Evolutionary conservation across 345 rosid genomes (phyloP).

Genomic region (Brassica nigra): DNA sequence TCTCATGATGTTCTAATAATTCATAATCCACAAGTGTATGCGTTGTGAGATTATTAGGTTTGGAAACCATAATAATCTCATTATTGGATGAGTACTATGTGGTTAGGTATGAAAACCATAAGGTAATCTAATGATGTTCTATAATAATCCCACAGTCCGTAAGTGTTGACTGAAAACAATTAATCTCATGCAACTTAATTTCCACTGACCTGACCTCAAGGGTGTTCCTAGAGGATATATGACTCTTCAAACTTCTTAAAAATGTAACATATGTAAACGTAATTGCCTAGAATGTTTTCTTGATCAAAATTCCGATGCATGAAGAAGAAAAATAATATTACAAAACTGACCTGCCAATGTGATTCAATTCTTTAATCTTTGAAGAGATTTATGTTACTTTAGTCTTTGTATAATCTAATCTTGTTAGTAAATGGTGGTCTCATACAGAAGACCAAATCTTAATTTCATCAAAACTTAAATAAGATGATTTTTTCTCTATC

Average conservation of each 20-base stretch:
- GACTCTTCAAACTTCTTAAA: background rate
- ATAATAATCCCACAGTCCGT: constrained; percentile 4
- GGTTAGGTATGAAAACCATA: constrained; percentile 8
- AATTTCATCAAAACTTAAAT: background rate
- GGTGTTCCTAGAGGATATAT: background rate
- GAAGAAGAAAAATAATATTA: background rate
- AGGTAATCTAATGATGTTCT: background rate
- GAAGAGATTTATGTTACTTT: constrained; percentile 56
- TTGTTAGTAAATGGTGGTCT: constrained; percentile 35
- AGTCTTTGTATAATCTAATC: constrained; percentile 66
- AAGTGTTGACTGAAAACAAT: constrained; percentile 2
- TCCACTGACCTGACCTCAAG: constrained; percentile 1
- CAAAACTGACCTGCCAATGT: constrained; percentile 54
- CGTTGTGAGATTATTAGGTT: constrained; percentile 4
- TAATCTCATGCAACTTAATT: constrained; percentile 1
- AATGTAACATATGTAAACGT: background rate
- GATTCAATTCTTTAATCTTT: constrained; percentile 65
- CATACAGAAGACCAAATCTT: background rate
- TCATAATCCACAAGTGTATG: background rate
- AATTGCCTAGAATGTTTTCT: background rate
- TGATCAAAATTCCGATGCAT: background rate
- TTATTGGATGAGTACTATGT: background rate
- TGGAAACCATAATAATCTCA: constrained; percentile 18
- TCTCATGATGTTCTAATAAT: constrained; percentile 6
- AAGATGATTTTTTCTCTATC: background rate